Evolutionary conservation across 352 stramenopile genomes (phyloP).

Genomic region (Phytophthora boehmeriae): DNA sequence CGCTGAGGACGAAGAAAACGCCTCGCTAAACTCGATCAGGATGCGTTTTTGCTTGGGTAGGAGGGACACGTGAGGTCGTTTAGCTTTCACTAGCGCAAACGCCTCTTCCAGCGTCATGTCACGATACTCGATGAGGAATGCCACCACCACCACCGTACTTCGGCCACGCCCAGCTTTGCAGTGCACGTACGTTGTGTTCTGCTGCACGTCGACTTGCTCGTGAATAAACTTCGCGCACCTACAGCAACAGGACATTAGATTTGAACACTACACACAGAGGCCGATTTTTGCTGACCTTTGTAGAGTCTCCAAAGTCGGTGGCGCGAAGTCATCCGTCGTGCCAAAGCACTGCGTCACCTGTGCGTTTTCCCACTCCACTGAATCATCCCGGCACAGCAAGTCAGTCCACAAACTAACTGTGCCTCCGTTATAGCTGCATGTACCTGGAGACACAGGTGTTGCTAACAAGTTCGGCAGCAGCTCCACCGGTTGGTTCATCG

Average conservation of each 20-base stretch:
- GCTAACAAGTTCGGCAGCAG: conserved; percentile 68
- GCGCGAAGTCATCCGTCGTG: conserved; percentile 67
- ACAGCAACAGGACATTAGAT: neutral
- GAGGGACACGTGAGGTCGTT: conserved; percentile 70
- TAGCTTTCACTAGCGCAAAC: conserved; percentile 53
- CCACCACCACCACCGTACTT: conserved; percentile 76
- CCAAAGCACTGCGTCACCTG: conserved; percentile 68
- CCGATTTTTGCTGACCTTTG: conserved; percentile 29
- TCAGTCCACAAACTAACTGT: neutral
- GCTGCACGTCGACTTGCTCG: conserved; percentile 50
- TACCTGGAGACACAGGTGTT: conserved; percentile 67
- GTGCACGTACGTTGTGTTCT: conserved; percentile 79
- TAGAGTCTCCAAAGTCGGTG: conserved; percentile 70
- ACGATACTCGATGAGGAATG: conserved; percentile 71
- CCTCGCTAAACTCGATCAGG: conserved; percentile 44
- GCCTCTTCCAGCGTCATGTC: conserved; percentile 61
- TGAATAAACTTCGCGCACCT: conserved; percentile 72
- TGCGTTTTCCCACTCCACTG: conserved; percentile 60
- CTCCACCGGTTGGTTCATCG: conserved; percentile 78
- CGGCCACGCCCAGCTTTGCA: conserved; percentile 81
- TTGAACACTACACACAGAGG: neutral
- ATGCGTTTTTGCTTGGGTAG: conserved; percentile 64
- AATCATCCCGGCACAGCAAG: neutral
- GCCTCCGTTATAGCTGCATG: neutral
- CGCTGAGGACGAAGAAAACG: conserved; percentile 14